A percentile compares a stretch with the other conserved stretches of the same genome.
Evolutionary conservation across 805 yeast species (phyloP).

Genomic region (Candida ascalaphidarum): DNA sequence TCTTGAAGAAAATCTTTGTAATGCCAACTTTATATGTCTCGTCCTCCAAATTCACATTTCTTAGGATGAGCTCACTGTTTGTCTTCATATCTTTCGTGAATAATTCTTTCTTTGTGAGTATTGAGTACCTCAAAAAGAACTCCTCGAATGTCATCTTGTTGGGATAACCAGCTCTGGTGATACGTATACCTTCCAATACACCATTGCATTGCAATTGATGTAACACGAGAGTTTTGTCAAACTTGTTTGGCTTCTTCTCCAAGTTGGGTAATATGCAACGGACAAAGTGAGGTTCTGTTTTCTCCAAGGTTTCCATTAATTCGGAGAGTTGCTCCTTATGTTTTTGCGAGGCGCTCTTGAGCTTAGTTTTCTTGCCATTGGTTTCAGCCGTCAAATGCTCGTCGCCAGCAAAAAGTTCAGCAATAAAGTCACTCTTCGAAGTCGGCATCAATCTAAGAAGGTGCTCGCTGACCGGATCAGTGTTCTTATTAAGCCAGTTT

Average conservation of each 20-base stretch:
- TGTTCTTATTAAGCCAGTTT: slow-evolving; percentile 91
- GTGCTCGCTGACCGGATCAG: slow-evolving; percentile 83
- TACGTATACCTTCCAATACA: slow-evolving; percentile 94
- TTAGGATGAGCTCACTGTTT: slow-evolving; percentile 60
- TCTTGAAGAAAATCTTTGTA: slow-evolving; percentile 66
- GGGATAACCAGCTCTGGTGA: slow-evolving; percentile 96
- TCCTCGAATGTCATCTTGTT: slow-evolving; percentile 81
- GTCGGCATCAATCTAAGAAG: slow-evolving; percentile 50
- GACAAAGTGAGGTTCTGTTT: slow-evolving; percentile 93
- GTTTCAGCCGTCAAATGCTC: slow-evolving; percentile 11
- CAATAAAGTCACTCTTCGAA: slow-evolving; percentile 51
- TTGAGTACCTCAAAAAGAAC: slow-evolving; percentile 65
- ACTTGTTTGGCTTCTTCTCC: slow-evolving; percentile 56
- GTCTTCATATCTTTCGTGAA: slow-evolving; percentile 46
- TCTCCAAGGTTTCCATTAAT: slow-evolving; percentile 61
- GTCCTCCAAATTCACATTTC: slow-evolving; percentile 51
- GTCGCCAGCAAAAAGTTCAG: slow-evolving; percentile 41
- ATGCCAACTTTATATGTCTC: slow-evolving; percentile 59
- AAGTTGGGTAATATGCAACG: slow-evolving; percentile 92
- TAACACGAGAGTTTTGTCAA: slow-evolving; percentile 70
- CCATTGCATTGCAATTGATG: slow-evolving; percentile 95
- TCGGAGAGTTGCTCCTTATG: slow-evolving; percentile 78
- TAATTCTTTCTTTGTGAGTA: slow-evolving; percentile 44
- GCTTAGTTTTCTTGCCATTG: slow-evolving; percentile 18
- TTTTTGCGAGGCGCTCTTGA: slow-evolving; percentile 70